phyloP scores from a whole-genome alignment of 2,329 filamentous ascomycete species.

The Aspergillus melleus region DNA sequence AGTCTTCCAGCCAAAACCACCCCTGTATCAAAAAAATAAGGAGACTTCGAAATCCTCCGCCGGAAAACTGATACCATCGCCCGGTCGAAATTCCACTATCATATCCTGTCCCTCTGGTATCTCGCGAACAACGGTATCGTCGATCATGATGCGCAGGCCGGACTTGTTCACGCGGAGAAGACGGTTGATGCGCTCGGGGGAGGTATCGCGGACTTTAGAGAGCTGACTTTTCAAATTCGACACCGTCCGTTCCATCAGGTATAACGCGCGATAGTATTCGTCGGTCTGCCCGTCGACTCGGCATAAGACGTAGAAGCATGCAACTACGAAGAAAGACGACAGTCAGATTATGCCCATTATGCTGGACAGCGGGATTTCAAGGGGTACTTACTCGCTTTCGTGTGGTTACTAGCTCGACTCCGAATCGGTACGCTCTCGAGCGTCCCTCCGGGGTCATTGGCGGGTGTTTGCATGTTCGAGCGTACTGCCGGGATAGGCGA shows the following conservation, averaged over 20 bases:
- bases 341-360: too few relatives aligned
- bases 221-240: slow-evolving; percentile 69
- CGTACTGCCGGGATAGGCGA: background rate
- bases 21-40: background rate
- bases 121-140: slow-evolving; percentile 79
- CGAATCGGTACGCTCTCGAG: background rate
- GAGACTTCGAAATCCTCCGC: background rate
- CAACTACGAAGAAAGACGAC: background rate
- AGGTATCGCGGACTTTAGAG: slow-evolving; percentile 43
- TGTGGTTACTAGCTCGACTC: background rate
- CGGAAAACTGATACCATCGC: background rate
- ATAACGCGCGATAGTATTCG: slow-evolving; percentile 75
- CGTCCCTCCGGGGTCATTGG: background rate
- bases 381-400: background rate
- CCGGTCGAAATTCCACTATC: slow-evolving; percentile 50
- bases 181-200: background rate
- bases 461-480: background rate
- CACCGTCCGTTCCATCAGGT: slow-evolving; percentile 71
- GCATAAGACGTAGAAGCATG: background rate
- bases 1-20: too few relatives aligned
- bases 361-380: too few relatives aligned
- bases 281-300: slow-evolving; percentile 43
- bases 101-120: slow-evolving; percentile 86
- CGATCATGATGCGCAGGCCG: slow-evolving; percentile 76
- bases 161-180: slow-evolving; percentile 64